A percentile compares a stretch with the other conserved stretches of the same genome.
Conservation (phyloP, 768 basidiomycete species). For the Sporobolomyces phaffii region DNA sequence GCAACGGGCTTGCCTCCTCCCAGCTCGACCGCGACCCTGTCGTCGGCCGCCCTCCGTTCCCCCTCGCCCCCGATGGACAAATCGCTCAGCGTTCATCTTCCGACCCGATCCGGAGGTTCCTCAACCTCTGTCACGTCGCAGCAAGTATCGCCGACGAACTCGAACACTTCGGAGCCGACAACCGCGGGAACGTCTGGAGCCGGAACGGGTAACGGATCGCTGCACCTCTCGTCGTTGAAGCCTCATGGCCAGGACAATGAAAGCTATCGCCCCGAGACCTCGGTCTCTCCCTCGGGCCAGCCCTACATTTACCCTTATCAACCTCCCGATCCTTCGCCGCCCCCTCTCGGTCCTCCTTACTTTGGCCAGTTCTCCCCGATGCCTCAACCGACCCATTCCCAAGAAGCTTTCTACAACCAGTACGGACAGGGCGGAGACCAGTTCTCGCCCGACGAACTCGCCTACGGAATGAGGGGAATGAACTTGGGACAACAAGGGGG, state of each 20-base stretch:
- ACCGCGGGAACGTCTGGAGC: slow-evolving; percentile 1
- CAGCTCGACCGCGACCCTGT: neutral
- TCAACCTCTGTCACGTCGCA: slow-evolving; percentile 1
- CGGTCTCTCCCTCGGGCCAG: slow-evolving; percentile 5
- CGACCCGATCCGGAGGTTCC: neutral
- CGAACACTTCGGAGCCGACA: slow-evolving; percentile 2
- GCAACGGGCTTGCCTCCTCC: slow-evolving; percentile 19
- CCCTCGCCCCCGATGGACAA: slow-evolving; percentile 10
- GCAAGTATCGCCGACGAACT: slow-evolving; percentile 8
- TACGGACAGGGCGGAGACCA: slow-evolving; percentile 5
- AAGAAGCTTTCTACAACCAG: neutral
- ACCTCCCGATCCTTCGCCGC: slow-evolving; percentile 30
- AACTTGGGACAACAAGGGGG: slow-evolving; percentile 5
- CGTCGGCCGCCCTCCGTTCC: slow-evolving; percentile 25
- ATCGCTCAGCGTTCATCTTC: slow-evolving; percentile 5
- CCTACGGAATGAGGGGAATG: slow-evolving; percentile 25
- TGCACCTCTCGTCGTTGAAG: neutral
- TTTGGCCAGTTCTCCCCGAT: slow-evolving; percentile 6
- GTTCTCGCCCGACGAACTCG: slow-evolving; percentile 23
- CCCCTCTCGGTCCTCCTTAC: slow-evolving; percentile 28
- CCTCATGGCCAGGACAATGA: neutral
- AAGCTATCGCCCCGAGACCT: neutral
- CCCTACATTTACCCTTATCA: slow-evolving; percentile 30
- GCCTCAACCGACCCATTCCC: neutral
- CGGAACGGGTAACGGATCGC: neutral